phyloP scores from a whole-genome alignment of 345 rosid species.

The Populus nigra region DNA sequence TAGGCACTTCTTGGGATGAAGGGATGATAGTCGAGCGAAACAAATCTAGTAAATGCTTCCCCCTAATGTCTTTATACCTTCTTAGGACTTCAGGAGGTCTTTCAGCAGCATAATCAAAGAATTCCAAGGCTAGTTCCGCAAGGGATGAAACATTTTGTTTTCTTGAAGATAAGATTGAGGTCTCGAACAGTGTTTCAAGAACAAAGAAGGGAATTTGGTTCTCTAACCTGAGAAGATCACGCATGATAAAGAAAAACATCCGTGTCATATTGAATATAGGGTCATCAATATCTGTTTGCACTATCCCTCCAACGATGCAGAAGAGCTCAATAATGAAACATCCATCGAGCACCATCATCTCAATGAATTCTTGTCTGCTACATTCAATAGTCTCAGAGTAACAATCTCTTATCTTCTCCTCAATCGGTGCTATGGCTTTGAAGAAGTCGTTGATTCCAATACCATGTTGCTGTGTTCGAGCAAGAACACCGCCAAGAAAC shows the following conservation, averaged over 20 bases:
- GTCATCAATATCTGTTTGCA: constrained; percentile 36
- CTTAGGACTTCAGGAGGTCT: constrained; percentile 28
- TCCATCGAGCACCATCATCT: constrained; percentile 58
- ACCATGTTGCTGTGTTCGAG: constrained; percentile 4
- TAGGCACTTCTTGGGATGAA: background rate
- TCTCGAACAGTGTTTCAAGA: constrained; percentile 36
- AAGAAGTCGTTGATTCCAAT: constrained; percentile 12
- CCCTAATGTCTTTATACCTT: constrained; percentile 20
- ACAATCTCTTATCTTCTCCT: constrained; percentile 28
- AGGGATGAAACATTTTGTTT: constrained; percentile 18
- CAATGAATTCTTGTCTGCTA: constrained; percentile 18
- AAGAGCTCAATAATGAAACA: constrained; percentile 59
- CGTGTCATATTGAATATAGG: constrained; percentile 49
- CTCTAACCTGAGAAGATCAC: constrained; percentile 54
- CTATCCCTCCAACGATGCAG: constrained; percentile 39
- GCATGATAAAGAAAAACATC: constrained; percentile 39
- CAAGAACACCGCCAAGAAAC: constrained; percentile 25
- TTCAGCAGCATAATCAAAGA: constrained; percentile 40
- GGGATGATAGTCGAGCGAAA: constrained; percentile 45
- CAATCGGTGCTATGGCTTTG: constrained; percentile 8
- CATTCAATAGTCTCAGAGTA: constrained; percentile 25
- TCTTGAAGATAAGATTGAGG: constrained; percentile 9
- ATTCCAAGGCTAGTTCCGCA: constrained; percentile 37
- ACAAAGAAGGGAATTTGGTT: constrained; percentile 28
- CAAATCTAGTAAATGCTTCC: constrained; percentile 52